These are phyloP conservation scores for Diaporthe sp. DNA, from an alignment of 2,329 filamentous ascomycete species.

Conservation along the genomic window DNA sequence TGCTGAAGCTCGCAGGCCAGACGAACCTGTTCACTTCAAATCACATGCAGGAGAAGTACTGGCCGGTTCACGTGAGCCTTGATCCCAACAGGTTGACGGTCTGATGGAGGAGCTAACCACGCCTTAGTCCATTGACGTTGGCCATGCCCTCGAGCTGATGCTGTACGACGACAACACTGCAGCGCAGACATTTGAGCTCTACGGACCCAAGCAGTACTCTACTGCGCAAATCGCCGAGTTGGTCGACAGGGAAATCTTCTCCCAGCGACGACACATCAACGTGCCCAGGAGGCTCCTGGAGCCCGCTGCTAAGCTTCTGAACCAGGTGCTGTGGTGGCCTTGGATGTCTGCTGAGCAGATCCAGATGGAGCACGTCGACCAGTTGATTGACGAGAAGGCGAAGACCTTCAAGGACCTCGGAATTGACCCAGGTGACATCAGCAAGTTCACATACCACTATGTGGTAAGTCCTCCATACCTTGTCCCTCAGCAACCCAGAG, in stretches of 20 bases:
- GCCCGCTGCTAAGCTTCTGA: constrained; percentile 78
- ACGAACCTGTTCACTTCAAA: constrained; percentile 91
- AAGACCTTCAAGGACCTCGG: constrained; percentile 96
- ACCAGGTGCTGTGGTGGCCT: constrained; percentile 90
- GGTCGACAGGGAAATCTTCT: constrained; percentile 92
- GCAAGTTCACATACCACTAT: constrained; percentile 91
- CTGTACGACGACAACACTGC: constrained; percentile 90
- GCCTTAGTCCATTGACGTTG: constrained; percentile 84
- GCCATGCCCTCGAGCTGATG: constrained; percentile 88
- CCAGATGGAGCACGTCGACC: constrained; percentile 92
- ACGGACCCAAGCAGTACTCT: constrained; percentile 92
- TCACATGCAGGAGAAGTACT: constrained; percentile 90
- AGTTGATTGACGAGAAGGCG: constrained; percentile 87
- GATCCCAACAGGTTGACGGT: not conserved
- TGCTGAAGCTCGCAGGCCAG: constrained; percentile 84
- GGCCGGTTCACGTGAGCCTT: constrained; percentile 83
- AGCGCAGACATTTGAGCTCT: constrained; percentile 92
- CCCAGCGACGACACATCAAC: constrained; percentile 90
- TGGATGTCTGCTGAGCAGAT: constrained; percentile 85
- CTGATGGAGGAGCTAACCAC: not conserved
- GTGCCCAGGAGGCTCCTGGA: constrained; percentile 84
- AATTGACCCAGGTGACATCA: constrained; percentile 89
- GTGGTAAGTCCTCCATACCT: constrained; percentile 68
- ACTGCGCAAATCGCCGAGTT: constrained; percentile 87
- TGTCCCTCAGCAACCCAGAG: not conserved